Evolutionary conservation across 169 alveolate species (phyloP), one percentile per base, ranked within the genome.

Genomic region (Eimeria falciformis): DNA sequence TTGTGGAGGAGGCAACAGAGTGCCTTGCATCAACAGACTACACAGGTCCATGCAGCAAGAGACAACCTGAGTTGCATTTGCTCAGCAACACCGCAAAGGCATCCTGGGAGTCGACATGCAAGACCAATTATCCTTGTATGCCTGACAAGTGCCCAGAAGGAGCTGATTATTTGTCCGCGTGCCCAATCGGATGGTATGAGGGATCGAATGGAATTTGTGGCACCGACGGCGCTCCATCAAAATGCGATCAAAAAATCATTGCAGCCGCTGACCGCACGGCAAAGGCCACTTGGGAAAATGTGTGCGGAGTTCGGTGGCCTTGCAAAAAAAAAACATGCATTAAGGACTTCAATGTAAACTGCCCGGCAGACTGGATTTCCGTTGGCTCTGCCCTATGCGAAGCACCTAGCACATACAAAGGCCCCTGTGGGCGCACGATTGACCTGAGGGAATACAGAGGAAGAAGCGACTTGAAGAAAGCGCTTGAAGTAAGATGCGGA

Each of bases 261-360:
- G 90, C 50, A 21, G 77, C 27, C 78, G 75, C 90, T 5, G 62
- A 68, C 46, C 29, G 46, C 50, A 55, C 55, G 62, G 90, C 62
- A n/a, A 84, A 84, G 50, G 91, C 91, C 14, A 18, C 25, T 12
- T 65, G 12, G 14, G 91, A 84, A 73, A 12, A n/a, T 3, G 5
- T 37, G 14, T 84, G 91, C 58, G 40, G 46, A 1, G 83, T 65
- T n/a, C 91, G 82, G 40, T 84, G 91, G 91, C 91, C 91, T 0
- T 84, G 91, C 82, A 45, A 40, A 14, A 69, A 69, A 27, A 27
- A 17, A 37, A 73, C 21, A 12, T 84, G 81, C 53, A 5, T 23
- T 14, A 84, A 58, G 40, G 82, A 84, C 27, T 84, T 40, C 53
- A 46, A 50, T 66, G 5, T 65, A 25, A 40, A 18, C 33, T 84